phyloP scores from a whole-genome alignment of 1,139 yeast species.

The Yamadazyma pseudoaaseri region DNA sequence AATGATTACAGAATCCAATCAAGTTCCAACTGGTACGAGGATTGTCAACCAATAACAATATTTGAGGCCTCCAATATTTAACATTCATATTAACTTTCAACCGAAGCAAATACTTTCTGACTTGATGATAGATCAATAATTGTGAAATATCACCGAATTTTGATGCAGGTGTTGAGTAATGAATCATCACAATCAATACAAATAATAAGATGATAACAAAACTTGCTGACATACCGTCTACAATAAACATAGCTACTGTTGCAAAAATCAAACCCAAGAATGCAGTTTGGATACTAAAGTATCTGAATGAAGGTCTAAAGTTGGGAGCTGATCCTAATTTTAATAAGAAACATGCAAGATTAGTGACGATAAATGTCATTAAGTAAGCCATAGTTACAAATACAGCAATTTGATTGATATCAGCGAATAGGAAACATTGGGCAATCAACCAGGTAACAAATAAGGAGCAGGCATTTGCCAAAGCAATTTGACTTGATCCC shows the following conservation, averaged over 20 bases:
- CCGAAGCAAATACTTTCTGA: slow-evolving; percentile 79
- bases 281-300: slow-evolving; percentile 82
- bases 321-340: slow-evolving; percentile 93
- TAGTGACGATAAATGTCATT: slow-evolving; percentile 92
- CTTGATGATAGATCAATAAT: slow-evolving; percentile 90
- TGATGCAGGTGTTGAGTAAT: slow-evolving; percentile 89
- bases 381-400: slow-evolving; percentile 95
- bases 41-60: slow-evolving; percentile 79
- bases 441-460: slow-evolving; percentile 77
- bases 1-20: slow-evolving; percentile 89
- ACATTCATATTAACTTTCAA: slow-evolving; percentile 84
- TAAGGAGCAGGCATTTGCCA: slow-evolving; percentile 50
- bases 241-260: slow-evolving; percentile 85
- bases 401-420: slow-evolving; percentile 90
- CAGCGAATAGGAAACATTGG: slow-evolving; percentile 81
- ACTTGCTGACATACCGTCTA: slow-evolving; percentile 86
- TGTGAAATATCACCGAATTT: slow-evolving; percentile 98
- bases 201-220: slow-evolving; percentile 66
- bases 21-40: slow-evolving; percentile 91
- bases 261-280: slow-evolving; percentile 69
- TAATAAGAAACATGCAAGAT: slow-evolving; percentile 85
- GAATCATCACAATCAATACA: slow-evolving; percentile 71
- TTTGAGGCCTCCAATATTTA: slow-evolving; percentile 97
- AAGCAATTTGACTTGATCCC: slow-evolving; percentile 47
- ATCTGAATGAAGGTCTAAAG: slow-evolving; percentile 90